Conservation (phyloP, 495 filamentous ascomycete genomes). For the Halenospora varia region DNA sequence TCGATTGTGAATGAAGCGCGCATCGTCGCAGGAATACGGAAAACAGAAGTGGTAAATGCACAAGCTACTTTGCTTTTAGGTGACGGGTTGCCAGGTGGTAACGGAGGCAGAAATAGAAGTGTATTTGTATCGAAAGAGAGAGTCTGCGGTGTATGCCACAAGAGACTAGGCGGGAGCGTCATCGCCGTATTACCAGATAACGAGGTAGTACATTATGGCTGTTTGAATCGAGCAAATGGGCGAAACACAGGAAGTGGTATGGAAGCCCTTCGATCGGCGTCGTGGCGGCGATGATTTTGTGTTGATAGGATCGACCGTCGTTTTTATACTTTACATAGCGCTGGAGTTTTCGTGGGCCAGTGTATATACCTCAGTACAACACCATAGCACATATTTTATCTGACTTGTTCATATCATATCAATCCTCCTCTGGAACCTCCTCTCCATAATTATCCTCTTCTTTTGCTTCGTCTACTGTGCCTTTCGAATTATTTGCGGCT, state of each 20-base stretch:
- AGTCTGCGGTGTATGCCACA: slow-evolving; percentile 88
- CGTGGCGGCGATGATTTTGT: slow-evolving; percentile 4
- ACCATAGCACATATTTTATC: slow-evolving; percentile 7
- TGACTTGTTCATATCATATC: not conserved
- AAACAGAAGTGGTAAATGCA: slow-evolving; percentile 65
- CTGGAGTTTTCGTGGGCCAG: slow-evolving; percentile 1
- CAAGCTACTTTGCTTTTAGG: slow-evolving; percentile 69
- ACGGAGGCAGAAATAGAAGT: slow-evolving; percentile 59
- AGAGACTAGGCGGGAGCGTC: slow-evolving; percentile 84
- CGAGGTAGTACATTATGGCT: slow-evolving; percentile 79
- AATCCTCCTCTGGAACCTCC: slow-evolving; percentile 3
- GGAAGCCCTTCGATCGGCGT: slow-evolving; percentile 11
- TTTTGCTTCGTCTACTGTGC: slow-evolving; percentile 50
- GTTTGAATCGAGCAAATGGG: slow-evolving; percentile 46
- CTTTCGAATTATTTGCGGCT: slow-evolving; percentile 29
- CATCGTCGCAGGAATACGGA: slow-evolving; percentile 69
- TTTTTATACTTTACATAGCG: slow-evolving; percentile 5
- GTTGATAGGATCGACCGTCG: not conserved
- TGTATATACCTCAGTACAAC: slow-evolving; percentile 8
- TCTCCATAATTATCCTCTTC: slow-evolving; percentile 89
- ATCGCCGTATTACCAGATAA: slow-evolving; percentile 58
- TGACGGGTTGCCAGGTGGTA: slow-evolving; percentile 51
- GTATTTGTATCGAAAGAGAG: slow-evolving; percentile 82
- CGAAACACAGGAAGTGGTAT: slow-evolving; percentile 1
- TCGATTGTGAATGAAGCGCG: slow-evolving; percentile 71